Percentiles rank a stretch among this genome's conserved stretches.
Evolutionary conservation across 164 flowering plant genomes (phyloP).

Genomic region (Cinnamomum micranthum): DNA sequence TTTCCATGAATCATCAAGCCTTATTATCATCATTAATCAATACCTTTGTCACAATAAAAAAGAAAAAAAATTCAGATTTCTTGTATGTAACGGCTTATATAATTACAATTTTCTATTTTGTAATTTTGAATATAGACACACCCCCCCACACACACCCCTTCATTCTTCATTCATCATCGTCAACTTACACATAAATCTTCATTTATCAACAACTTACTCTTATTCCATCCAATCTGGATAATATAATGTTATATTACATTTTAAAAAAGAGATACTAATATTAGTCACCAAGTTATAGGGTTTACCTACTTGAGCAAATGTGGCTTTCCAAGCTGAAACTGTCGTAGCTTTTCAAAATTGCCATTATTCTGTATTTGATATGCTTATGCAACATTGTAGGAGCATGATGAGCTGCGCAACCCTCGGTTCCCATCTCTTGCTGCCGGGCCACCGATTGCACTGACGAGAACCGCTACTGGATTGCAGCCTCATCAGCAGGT

Average conservation of each 20-base stretch:
- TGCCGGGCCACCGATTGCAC: conserved; percentile 13
- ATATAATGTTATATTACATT: no score
- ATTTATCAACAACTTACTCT: no score
- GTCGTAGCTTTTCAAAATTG: not conserved
- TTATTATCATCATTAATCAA: no score
- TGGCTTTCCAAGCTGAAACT: not conserved
- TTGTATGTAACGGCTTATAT: not conserved
- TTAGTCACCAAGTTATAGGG: not conserved
- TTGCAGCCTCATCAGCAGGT: conserved; percentile 26
- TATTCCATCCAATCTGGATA: no score
- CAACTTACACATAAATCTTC: no score
- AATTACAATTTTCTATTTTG: not conserved
- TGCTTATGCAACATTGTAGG: conserved; percentile 13
- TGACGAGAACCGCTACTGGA: conserved; percentile 10
- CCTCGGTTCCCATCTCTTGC: conserved; percentile 15
- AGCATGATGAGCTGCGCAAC: conserved; percentile 16
- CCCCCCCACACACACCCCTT: no score
- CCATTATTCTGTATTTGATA: not conserved
- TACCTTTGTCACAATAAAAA: no score
- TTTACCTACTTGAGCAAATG: not conserved
- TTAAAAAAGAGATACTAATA: no score
- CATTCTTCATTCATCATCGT: no score
- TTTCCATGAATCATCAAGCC: no score
- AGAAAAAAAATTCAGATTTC: not conserved
- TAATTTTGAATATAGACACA: not conserved